Evolutionary conservation across 306 rosid genomes (phyloP), one percentile per base, ranked within the genome.

Genomic region (Argentina anserina): DNA sequence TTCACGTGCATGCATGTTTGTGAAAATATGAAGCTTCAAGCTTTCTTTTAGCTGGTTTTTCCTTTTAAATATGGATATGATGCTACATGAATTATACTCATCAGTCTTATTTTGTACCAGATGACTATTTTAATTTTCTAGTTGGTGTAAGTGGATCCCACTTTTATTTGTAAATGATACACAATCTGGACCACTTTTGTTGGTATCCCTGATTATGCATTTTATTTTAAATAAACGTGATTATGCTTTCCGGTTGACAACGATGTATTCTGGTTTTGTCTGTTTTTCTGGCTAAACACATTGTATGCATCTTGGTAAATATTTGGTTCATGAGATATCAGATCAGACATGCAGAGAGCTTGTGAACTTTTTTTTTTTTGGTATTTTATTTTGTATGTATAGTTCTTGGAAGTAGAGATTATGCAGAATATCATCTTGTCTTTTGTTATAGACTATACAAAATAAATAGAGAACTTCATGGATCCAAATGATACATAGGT

Each of bases 1-100:
- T 42, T 59, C 69, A 59, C 59, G 45, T 72, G 59, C 14, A 59
- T 59, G 65, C 63, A 56, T 56, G 62, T 25, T 56, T 25, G 11
- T 50, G 58, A 20, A 49, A 49, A 2, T 49, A 18, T 53, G 29
- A 55, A 55, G 62, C 34, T 14, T 56, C 18, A 12, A 3, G 26
- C 11, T 29, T 29, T 59, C 34, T 29, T 59, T 59, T 28, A 59
- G 65, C 65, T 28, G 39, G 61, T 55, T 10, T 55, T 25, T 7
- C 36, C 25, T 26, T 23, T 70, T 64, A 5, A 5, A 5, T 10
- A 9, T 25, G 55, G 75, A 41, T 71, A 55, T 17, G 17, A 33
- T 61, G 66, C 66, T 33, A 17, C 66, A 7, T 33, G 25, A 42
- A 61, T 59, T 21, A 59, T n/a, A n/a, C n/a, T n/a, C n/a, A n/a